These are phyloP conservation scores for Alternaria sp. DNA, from an alignment of 2,329 filamentous ascomycete species.

Conservation along the genomic window DNA sequence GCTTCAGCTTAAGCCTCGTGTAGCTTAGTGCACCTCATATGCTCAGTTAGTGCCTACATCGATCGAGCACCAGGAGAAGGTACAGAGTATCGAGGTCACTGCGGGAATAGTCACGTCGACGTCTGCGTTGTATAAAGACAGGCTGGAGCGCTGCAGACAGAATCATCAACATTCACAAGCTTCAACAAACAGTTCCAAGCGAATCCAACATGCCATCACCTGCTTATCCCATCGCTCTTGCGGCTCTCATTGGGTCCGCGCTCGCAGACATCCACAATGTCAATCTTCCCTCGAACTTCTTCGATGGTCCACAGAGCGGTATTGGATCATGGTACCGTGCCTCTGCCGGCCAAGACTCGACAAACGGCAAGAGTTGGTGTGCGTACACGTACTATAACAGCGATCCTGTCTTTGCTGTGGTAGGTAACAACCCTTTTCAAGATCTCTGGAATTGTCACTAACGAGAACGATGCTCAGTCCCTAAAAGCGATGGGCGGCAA, in stretches of 20 bases:
- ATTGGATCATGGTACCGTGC: neutral
- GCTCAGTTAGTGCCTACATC: neutral
- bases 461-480: neutral
- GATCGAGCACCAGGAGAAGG: neutral
- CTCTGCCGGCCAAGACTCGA: neutral
- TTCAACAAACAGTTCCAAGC: neutral
- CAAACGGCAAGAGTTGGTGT: neutral
- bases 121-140: neutral
- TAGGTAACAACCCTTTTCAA: neutral
- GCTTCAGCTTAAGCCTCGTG: neutral
- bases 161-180: neutral
- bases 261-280: neutral
- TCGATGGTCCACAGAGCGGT: neutral
- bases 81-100: neutral
- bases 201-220: neutral
- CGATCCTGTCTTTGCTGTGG: neutral
- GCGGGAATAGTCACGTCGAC: neutral
- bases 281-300: neutral
- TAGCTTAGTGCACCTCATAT: neutral
- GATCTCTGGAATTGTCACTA: neutral
- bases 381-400: neutral
- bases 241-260: neutral
- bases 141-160: neutral
- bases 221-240: neutral
- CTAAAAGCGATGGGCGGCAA: neutral